These are phyloP conservation scores for Ophiostoma quercus DNA, from an alignment of 2,329 filamentous ascomycete species.

Conservation along the genomic window DNA sequence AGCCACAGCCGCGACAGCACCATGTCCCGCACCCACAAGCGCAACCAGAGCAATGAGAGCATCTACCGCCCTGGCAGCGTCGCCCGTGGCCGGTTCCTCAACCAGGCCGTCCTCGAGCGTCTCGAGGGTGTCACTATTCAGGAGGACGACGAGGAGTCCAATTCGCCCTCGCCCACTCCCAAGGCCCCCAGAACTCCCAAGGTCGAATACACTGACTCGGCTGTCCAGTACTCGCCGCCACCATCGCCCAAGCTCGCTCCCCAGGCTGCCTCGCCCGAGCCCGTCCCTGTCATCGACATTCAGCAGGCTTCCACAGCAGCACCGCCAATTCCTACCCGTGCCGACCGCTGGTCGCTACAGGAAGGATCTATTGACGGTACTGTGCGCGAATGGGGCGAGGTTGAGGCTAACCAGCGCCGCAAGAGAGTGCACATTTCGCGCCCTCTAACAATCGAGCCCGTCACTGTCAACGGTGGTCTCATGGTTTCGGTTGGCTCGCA, in stretches of 20 bases:
- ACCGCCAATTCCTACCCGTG: constrained; percentile 33
- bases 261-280: not conserved
- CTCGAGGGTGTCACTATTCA: constrained; percentile 49
- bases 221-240: constrained; percentile 77
- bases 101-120: constrained; percentile 51
- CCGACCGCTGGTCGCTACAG: constrained; percentile 30
- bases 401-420: constrained; percentile 68
- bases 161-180: constrained; percentile 29
- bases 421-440: constrained; percentile 59
- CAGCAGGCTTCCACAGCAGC: constrained; percentile 8
- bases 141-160: constrained; percentile 42
- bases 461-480: constrained; percentile 34
- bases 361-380: constrained; percentile 30
- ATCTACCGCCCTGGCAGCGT: constrained; percentile 52
- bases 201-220: constrained; percentile 64
- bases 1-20: constrained; percentile 55
- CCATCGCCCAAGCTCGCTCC: constrained; percentile 58
- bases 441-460: constrained; percentile 46
- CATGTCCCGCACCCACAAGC: constrained; percentile 42
- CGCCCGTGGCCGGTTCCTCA: constrained; percentile 49
- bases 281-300: not conserved
- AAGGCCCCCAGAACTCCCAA: not conserved
- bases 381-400: constrained; percentile 39
- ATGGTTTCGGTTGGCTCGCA: constrained; percentile 65
- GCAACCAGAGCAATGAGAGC: constrained; percentile 57